Evolutionary conservation across 176 grass and related monocot genomes (phyloP), one percentile per base, ranked within the genome.

Genomic region (Coix lacrymajobi): DNA sequence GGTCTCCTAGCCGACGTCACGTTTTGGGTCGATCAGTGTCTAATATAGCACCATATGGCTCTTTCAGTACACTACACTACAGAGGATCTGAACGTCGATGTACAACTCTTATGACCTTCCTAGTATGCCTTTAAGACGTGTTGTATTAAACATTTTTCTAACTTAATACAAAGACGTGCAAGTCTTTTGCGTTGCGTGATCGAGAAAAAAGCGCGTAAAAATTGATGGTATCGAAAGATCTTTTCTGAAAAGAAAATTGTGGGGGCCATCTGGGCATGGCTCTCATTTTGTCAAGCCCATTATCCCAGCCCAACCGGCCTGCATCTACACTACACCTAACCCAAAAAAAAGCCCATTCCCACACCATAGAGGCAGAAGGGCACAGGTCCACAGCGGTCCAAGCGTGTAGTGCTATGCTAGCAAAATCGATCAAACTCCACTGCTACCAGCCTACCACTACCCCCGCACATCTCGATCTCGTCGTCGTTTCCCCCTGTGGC

Each of bases 401-500:
- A 14, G 37, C 75, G 37, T 22, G 7, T n/a, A n/a, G n/a, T n/a
- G n/a, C n/a, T n/a, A n/a, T 19, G 16, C 9, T 1, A 8, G 7
- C 76, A 31, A 29, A 62, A 17, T 6, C n/a, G 22, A 45, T n/a
- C 22, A 4, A 30, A 20, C 64, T 34, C 71, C 28, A 56, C 57
- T 83, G 57, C 43, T 36, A 66, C 34, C 62, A 30, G n/a, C n/a
- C 28, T 58, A 67, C 22, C 73, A n/a, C 19, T 48, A 71, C 30
- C 39, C 51, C 71, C 38, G 83, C 72, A 66, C 41, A 74, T 79
- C 38, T 46, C 67, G 30, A 73, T 82, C 76, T 87, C 72, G 33
- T 87, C 83, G 80, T 89, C 79, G 78, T 74, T 83, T 84, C 68
- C 41, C 38, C 46, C 32, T 44, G 79, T 83, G 67, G 68, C 73